Evolutionary conservation across 208 protist species (phyloP), one percentile per base, ranked within the genome.

Genomic region (Leishmania braziliensis): DNA sequence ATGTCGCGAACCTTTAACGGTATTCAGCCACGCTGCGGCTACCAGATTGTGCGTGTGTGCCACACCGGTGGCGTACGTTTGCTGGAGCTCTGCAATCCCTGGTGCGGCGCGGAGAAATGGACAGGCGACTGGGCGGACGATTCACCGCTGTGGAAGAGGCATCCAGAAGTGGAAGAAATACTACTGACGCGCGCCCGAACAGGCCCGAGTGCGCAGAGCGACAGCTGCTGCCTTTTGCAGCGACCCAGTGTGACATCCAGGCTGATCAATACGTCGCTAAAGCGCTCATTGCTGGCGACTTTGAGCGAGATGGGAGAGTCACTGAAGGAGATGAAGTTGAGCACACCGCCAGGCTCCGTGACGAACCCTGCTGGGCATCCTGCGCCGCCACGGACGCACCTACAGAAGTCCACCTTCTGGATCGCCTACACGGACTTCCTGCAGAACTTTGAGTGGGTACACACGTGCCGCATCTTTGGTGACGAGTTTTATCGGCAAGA

Each of bases 351-450:
- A 20, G 29, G 36, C n/a, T 29, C 46, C 75, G 6, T 51, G 58
- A 29, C 56, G 51, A 12, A 39, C 20, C 3, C 12, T 33, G 23
- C 75, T 23, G 3, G 33, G 5, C 10, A 1, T 14, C 20, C 12
- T 33, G 16, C n/a, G 3, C 20, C 58, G 6, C 9, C 12, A 60
- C 72, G 36, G 65, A 36, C 33, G 74, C 54, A 82, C 70, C 48
- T 56, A 0, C 29, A 54, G 16, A 80, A 81, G 68, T 76, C 77
- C 12, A 77, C 87, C 14, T 98, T 97, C 73, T 98, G 95, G 95
- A 95, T 98, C n/a, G 87, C 90, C n/a, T 97, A 95, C 79, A 70
- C 71, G 16, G 89, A 94, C 66, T 96, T 98, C 82, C 68, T 98
- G 63, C 36, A 79, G 53, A 80, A 81, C 68, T 96, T 98, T 78